These are phyloP conservation scores for Penicillium coffeae DNA, from an alignment of 495 filamentous ascomycete genomes.

Conservation along the genomic window DNA sequence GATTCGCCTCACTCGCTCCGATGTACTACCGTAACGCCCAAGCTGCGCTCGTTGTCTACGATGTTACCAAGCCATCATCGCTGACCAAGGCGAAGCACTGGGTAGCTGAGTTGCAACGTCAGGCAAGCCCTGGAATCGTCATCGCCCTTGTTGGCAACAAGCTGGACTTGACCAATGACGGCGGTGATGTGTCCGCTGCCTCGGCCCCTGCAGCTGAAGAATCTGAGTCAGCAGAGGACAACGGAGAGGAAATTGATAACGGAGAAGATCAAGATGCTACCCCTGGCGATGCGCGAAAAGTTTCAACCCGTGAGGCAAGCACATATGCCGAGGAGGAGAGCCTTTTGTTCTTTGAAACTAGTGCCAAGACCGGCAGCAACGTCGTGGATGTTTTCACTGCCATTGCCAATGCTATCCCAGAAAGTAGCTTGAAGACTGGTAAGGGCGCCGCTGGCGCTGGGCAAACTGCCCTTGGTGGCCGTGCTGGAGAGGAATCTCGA, in stretches of 20 bases:
- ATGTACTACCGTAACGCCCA: constrained; percentile 99
- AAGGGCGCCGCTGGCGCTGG: constrained; percentile 61
- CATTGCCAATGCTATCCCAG: constrained; percentile 96
- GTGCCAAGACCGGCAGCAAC: constrained; percentile 91
- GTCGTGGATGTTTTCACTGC: constrained; percentile 95
- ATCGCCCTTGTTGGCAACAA: constrained; percentile 98
- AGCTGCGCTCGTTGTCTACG: constrained; percentile 97
- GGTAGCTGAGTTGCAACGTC: constrained; percentile 96
- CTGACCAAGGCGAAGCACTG: constrained; percentile 96
- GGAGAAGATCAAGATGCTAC: constrained; percentile 59
- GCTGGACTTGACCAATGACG: constrained; percentile 73
- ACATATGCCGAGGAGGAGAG: constrained; percentile 92
- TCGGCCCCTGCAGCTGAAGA: constrained; percentile 25
- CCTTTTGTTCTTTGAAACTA: constrained; percentile 94
- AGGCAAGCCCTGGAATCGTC: constrained; percentile 96
- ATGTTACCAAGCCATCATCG: constrained; percentile 94
- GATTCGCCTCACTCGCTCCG: constrained; percentile 91
- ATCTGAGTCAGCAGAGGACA: constrained; percentile 31
- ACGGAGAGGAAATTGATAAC: constrained; percentile 37
- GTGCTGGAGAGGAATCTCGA: constrained; percentile 39
- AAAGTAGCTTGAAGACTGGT: constrained; percentile 87
- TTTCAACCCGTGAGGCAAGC: constrained; percentile 83
- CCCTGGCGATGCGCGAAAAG: constrained; percentile 76
- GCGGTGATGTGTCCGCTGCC: constrained; percentile 35
- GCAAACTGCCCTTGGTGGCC: constrained; percentile 37